These are phyloP conservation scores for Phytophthora constricta DNA, from an alignment of 352 stramenopile species.

Conservation along the genomic window DNA sequence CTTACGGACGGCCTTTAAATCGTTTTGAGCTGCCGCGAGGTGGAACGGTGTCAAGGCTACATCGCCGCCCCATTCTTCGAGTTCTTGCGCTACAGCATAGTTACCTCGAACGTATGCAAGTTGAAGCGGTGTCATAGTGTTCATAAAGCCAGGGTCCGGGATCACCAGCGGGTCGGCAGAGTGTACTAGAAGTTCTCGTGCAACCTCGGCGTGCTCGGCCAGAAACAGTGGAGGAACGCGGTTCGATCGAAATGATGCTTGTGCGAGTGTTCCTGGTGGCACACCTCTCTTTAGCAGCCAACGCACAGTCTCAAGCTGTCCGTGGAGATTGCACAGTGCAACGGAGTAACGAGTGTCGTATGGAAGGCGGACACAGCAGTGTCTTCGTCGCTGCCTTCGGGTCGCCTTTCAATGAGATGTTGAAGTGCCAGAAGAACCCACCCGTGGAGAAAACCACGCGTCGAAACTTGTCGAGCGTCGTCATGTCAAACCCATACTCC, in stretches of 20 bases:
- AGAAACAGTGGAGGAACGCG: conserved; percentile 66
- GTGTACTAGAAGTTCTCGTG: conserved; percentile 47
- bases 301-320: conserved; percentile 51
- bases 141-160: conserved; percentile 69
- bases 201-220: conserved; percentile 50
- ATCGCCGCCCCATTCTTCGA: conserved; percentile 67
- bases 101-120: conserved; percentile 66
- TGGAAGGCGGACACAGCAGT: conserved; percentile 64
- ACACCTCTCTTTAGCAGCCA: conserved; percentile 56
- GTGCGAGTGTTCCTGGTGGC: conserved; percentile 40
- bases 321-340: conserved; percentile 66
- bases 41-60: conserved; percentile 70
- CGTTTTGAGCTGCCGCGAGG: conserved; percentile 46
- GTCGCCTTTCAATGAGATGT: conserved; percentile 30
- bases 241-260: conserved; percentile 51
- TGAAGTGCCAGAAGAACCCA: conserved; percentile 69
- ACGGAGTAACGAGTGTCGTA: conserved; percentile 63
- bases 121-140: conserved; percentile 65
- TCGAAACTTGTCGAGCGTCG: conserved; percentile 62
- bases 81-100: conserved; percentile 58
- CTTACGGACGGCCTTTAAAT: conserved; percentile 47
- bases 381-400: conserved; percentile 38
- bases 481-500: conserved; percentile 47
- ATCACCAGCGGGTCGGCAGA: conserved; percentile 56
- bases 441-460: conserved; percentile 67